These are phyloP conservation scores for Debaryomyces maramus DNA, from an alignment of 805 yeast species.

Conservation along the genomic window DNA sequence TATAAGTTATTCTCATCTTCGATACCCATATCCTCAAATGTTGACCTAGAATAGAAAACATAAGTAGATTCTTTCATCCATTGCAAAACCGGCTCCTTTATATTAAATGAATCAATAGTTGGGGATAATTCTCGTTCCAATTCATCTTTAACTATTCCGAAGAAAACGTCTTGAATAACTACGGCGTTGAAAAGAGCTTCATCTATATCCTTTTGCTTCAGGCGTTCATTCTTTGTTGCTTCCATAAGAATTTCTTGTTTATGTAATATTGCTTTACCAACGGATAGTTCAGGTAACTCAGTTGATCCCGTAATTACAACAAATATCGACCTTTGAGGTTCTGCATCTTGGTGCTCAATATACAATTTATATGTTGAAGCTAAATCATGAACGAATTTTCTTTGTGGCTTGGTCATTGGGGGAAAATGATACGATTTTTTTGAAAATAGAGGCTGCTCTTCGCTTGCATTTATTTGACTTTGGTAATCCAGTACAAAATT, in stretches of 20 bases:
- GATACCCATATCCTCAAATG: constrained; percentile 30
- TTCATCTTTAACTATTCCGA: constrained; percentile 52
- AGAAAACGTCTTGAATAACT: constrained; percentile 50
- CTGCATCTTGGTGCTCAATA: constrained; percentile 77
- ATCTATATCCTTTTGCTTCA: constrained; percentile 22
- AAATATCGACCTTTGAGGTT: constrained; percentile 74
- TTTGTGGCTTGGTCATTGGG: constrained; percentile 69
- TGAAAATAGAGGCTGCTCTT: constrained; percentile 2
- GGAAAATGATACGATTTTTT: constrained; percentile 58
- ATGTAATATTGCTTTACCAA: constrained; percentile 44
- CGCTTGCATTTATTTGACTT: constrained; percentile 13
- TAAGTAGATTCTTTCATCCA: constrained; percentile 45
- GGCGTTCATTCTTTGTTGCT: constrained; percentile 18
- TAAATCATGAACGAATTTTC: constrained; percentile 69
- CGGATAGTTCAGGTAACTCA: constrained; percentile 42
- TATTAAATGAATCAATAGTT: constrained; percentile 18
- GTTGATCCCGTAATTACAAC: constrained; percentile 42
- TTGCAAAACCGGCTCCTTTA: constrained; percentile 29
- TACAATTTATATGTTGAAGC: constrained; percentile 59
- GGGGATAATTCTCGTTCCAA: constrained; percentile 33
- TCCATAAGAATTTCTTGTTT: constrained; percentile 23
- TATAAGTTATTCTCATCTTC: constrained; percentile 46
- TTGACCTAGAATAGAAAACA: constrained; percentile 38
- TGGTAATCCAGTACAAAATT: constrained; percentile 46
- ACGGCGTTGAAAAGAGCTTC: constrained; percentile 52